Evolutionary conservation across 139 green algal genomes (phyloP).

Genomic region (Pleodorina starrii): DNA sequence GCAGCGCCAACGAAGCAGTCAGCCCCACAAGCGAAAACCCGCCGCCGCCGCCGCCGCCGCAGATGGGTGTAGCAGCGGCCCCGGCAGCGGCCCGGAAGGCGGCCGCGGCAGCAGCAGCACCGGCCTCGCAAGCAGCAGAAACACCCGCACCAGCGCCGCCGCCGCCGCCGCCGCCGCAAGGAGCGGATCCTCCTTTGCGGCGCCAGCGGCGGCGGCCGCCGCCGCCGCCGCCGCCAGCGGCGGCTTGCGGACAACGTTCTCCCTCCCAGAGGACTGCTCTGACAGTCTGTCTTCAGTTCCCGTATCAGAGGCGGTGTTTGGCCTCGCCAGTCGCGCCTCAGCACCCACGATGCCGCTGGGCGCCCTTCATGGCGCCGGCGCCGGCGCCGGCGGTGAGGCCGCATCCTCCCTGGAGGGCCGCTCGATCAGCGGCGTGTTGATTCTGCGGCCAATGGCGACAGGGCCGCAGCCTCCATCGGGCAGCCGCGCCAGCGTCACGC

Average conservation of each 20-base stretch:
- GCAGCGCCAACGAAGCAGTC: background rate
- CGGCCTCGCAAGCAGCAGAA: background rate
- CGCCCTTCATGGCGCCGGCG: background rate
- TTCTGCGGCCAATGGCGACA: conserved; percentile 18
- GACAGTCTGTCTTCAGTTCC: conserved; percentile 16
- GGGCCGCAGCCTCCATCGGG: background rate
- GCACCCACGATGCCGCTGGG: background rate
- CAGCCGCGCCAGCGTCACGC: background rate
- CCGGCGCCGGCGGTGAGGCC: background rate
- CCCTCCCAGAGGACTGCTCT: background rate
- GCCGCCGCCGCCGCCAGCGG: background rate
- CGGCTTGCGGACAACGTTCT: background rate
- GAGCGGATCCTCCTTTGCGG: background rate
- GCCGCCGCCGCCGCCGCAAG: background rate
- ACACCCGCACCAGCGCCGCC: background rate
- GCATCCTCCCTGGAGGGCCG: background rate
- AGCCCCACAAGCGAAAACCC: no score
- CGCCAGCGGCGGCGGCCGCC: background rate
- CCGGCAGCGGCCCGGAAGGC: background rate
- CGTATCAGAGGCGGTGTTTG: conserved; percentile 33
- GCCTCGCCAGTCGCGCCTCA: conserved; percentile 7
- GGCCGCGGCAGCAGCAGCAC: background rate
- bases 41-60: no score
- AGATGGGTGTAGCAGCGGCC: background rate
- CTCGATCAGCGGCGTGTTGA: background rate